A percentile compares a stretch with the other conserved stretches of the same genome.
Evolutionary conservation across 495 filamentous ascomycete species (phyloP).

Genomic region (Tetracladium marchalianum): DNA sequence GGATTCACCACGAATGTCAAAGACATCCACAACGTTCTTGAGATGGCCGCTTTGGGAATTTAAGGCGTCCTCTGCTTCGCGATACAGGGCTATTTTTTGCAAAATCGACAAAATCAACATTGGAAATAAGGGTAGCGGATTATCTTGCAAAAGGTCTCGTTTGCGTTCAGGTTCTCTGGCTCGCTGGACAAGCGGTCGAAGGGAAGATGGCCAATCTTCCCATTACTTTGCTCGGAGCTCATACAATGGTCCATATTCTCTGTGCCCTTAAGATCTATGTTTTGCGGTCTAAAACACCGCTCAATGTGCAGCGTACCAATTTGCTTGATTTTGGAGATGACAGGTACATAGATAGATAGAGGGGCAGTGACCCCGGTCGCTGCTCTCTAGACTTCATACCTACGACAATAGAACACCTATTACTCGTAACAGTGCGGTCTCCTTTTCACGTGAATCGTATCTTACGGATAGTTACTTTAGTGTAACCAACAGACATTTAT

Average conservation of each 20-base stretch:
- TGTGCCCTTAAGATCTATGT: slow-evolving; percentile 6
- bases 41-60: slow-evolving; percentile 3
- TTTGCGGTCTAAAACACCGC: slow-evolving; percentile 7
- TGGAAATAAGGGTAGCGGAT: slow-evolving; percentile 9
- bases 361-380: too few species aligned
- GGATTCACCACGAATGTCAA: slow-evolving; percentile 7
- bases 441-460: too few species aligned
- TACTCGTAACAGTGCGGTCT: too few species aligned
- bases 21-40: neutral
- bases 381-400: too few species aligned
- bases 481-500: too few species aligned
- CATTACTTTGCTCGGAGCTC: slow-evolving; percentile 5
- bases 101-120: slow-evolving; percentile 2
- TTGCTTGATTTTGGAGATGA: slow-evolving; percentile 2
- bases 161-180: slow-evolving; percentile 6
- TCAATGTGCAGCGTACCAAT: slow-evolving; percentile 5
- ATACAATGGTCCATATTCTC: slow-evolving; percentile 8
- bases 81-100: neutral
- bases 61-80: slow-evolving; percentile 5
- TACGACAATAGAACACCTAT: too few species aligned
- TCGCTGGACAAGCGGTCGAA: slow-evolving; percentile 3
- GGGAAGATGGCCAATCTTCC: slow-evolving; percentile 1
- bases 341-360: too few species aligned
- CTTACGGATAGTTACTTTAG: too few species aligned
- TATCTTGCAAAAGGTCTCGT: slow-evolving; percentile 6